A percentile compares a stretch with the other conserved stretches of the same genome.
phyloP scores from a whole-genome alignment of 768 basidiomycete genomes.

The Suillus ampliporus region DNA sequence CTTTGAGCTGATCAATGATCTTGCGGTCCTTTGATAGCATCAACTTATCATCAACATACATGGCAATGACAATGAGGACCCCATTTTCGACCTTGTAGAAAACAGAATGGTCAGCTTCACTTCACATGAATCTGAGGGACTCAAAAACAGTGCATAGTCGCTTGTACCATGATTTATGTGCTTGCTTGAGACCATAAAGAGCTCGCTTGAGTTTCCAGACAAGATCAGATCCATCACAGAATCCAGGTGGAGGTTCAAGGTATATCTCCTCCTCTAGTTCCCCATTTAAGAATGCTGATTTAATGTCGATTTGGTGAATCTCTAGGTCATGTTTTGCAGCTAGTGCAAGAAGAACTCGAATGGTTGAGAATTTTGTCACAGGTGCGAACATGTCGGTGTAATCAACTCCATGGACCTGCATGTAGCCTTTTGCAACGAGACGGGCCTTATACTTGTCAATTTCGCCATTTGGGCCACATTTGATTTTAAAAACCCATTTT shows the following conservation, averaged over 20 bases:
- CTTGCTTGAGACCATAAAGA: slow-evolving; percentile 16
- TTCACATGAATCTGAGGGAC: slow-evolving; percentile 18
- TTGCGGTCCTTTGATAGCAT: neutral
- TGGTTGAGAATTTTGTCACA: slow-evolving; percentile 25
- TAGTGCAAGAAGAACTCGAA: slow-evolving; percentile 25
- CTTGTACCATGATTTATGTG: slow-evolving; percentile 10
- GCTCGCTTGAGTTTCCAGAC: neutral
- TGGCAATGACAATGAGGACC: neutral
- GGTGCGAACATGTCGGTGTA: slow-evolving; percentile 41
- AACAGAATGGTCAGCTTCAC: slow-evolving; percentile 8
- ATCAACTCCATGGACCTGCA: slow-evolving; percentile 39
- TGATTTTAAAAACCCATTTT: slow-evolving; percentile 15
- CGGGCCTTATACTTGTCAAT: slow-evolving; percentile 43
- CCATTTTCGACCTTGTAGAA: slow-evolving; percentile 8
- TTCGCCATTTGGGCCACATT: slow-evolving; percentile 24
- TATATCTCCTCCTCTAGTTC: slow-evolving; percentile 32
- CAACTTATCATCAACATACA: slow-evolving; percentile 2
- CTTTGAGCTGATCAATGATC: neutral
- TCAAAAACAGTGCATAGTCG: slow-evolving; percentile 15
- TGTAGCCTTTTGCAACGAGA: slow-evolving; percentile 44
- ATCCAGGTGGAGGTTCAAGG: slow-evolving; percentile 29
- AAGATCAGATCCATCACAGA: neutral
- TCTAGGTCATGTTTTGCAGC: neutral
- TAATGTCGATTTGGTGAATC: slow-evolving; percentile 34
- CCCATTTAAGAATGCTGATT: slow-evolving; percentile 29